These are phyloP conservation scores for Apiospora pterosperma DNA, from an alignment of 2,329 filamentous ascomycete species.

Conservation along the genomic window DNA sequence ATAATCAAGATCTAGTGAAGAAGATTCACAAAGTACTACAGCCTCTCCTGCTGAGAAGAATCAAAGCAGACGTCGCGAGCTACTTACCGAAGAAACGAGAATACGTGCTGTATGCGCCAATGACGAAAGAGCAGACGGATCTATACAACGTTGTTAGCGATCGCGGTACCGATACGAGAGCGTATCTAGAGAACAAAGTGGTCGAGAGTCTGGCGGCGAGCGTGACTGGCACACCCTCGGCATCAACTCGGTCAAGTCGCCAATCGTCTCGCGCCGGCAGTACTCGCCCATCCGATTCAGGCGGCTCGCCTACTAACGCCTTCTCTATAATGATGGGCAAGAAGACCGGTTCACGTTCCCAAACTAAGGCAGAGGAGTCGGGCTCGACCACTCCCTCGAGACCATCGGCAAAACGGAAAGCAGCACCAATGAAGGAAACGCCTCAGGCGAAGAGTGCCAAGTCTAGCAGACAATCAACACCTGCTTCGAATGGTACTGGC, in stretches of 20 bases:
- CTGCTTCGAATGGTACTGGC: conserved; percentile 47
- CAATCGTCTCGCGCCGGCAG: conserved; percentile 39
- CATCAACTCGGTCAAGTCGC: conserved; percentile 29
- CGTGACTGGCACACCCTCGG: conserved; percentile 41
- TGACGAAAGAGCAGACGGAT: conserved; percentile 87
- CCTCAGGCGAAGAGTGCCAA: conserved; percentile 64
- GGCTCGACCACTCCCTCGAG: conserved; percentile 15
- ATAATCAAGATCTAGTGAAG: conserved; percentile 73
- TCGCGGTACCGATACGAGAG: conserved; percentile 57
- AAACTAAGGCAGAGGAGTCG: conserved; percentile 14
- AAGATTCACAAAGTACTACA: conserved; percentile 93
- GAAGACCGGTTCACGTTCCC: conserved; percentile 20
- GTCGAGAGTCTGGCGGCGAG: conserved; percentile 56
- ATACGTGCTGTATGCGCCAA: conserved; percentile 90
- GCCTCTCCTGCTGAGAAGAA: conserved; percentile 78
- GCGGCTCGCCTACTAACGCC: conserved; percentile 35
- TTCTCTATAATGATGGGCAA: conserved; percentile 55
- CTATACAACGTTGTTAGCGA: conserved; percentile 69
- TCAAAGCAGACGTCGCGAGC: conserved; percentile 91
- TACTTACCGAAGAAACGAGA: conserved; percentile 94
- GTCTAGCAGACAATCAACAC: conserved; percentile 73
- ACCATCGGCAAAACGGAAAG: conserved; percentile 33
- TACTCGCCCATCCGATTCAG: conserved; percentile 15
- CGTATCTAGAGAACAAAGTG: conserved; percentile 80
- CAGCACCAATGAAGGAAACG: conserved; percentile 26